Percentiles rank a stretch among this genome's conserved stretches.
phyloP scores from a whole-genome alignment of 2,329 filamentous ascomycete species.

The Penicillium italicum region DNA sequence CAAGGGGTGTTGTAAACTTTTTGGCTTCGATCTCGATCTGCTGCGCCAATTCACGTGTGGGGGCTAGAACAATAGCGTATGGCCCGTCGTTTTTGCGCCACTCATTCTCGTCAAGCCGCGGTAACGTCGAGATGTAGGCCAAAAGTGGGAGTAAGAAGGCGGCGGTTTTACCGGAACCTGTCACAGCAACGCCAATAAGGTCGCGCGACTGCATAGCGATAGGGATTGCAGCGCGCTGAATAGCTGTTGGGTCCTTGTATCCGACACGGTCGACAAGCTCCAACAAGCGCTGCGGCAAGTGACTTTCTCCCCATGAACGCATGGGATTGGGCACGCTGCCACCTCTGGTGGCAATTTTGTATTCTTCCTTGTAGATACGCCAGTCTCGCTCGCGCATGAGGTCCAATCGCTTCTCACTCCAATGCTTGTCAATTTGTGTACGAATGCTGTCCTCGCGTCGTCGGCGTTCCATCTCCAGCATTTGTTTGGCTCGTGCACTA shows the following conservation, averaged over 20 bases:
- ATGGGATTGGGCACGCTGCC: conserved; percentile 91
- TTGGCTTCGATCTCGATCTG: conserved; percentile 93
- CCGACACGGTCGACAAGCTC: conserved; percentile 80
- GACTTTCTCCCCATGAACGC: conserved; percentile 87
- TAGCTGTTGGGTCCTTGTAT: conserved; percentile 85
- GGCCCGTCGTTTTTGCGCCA: conserved; percentile 89
- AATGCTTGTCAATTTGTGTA: conserved; percentile 82
- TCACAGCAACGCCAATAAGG: conserved; percentile 96
- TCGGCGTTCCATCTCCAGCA: conserved; percentile 79
- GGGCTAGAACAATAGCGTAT: conserved; percentile 94
- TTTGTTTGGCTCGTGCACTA: conserved; percentile 68
- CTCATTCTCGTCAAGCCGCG: conserved; percentile 75
- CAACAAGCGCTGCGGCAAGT: conserved; percentile 70
- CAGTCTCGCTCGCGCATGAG: conserved; percentile 98
- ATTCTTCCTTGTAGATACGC: conserved; percentile 99
- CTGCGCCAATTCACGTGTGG: conserved; percentile 93
- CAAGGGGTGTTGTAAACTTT: conserved; percentile 86
- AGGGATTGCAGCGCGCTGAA: conserved; percentile 91
- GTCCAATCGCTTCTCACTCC: conserved; percentile 86
- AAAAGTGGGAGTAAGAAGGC: conserved; percentile 88
- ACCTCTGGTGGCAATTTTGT: conserved; percentile 92
- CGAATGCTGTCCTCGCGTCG: conserved; percentile 68
- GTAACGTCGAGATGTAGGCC: conserved; percentile 89
- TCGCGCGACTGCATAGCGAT: conserved; percentile 90
- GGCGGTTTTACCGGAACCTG: conserved; percentile 97